Conservation (phyloP, 1,284 basidiomycete species). For the Apiotrichum brassicae region DNA sequence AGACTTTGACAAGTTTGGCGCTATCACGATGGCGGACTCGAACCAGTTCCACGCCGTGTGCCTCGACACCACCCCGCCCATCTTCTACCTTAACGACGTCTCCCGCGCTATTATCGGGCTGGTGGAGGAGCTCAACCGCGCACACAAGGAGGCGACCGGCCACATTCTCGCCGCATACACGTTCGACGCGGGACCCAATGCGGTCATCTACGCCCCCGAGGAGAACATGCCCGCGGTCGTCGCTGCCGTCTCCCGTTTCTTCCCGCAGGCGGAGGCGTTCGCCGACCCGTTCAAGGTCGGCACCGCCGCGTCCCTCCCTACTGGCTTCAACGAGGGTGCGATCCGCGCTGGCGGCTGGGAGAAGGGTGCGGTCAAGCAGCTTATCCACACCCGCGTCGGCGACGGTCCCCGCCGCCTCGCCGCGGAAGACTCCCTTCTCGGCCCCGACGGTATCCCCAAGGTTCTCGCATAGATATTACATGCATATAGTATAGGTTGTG, state of each 20-base stretch:
- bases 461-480: constrained; percentile 19
- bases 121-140: constrained; percentile 90
- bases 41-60: constrained; percentile 98
- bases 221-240: constrained; percentile 72
- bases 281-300: constrained; percentile 60
- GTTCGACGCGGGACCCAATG: constrained; percentile 97
- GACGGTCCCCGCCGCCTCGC: constrained; percentile 67
- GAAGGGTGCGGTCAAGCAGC: constrained; percentile 69
- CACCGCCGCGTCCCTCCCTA: constrained; percentile 47
- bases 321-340: constrained; percentile 72
- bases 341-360: constrained; percentile 59
- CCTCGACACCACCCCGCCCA: constrained; percentile 92
- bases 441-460: constrained; percentile 47
- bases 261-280: constrained; percentile 70
- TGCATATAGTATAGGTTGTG: constrained; percentile 9
- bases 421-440: constrained; percentile 45
- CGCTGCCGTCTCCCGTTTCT: constrained; percentile 67
- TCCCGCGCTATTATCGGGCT: constrained; percentile 75
- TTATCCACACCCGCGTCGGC: constrained; percentile 87
- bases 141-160: constrained; percentile 57
- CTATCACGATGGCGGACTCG: constrained; percentile 92
- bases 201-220: constrained; percentile 87
- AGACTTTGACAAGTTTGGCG: constrained; percentile 86
- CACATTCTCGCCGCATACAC: constrained; percentile 88
- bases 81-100: constrained; percentile 99